Conservation (phyloP, 2,329 filamentous ascomycete genomes). For the Trichoderma simmonsii region DNA sequence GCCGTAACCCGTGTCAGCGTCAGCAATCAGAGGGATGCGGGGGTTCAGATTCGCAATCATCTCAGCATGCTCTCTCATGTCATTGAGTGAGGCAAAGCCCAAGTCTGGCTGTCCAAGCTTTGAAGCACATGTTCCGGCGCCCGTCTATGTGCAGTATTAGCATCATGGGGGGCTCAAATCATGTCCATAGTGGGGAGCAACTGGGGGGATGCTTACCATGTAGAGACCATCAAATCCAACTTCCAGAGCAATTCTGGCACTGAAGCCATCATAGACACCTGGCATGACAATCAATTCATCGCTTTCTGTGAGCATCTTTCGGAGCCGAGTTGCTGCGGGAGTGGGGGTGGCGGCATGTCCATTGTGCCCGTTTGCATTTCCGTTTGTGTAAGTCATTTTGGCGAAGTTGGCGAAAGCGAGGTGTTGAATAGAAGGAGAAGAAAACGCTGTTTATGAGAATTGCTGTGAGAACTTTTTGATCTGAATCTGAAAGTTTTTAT, state of each 20-base stretch:
- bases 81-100: constrained; percentile 58
- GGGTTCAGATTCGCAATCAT: constrained; percentile 62
- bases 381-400: constrained; percentile 9
- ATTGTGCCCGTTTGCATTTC: neutral
- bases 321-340: constrained; percentile 37
- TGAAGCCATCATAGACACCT: constrained; percentile 67
- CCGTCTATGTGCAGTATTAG: constrained; percentile 44
- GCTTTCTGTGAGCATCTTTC: constrained; percentile 39
- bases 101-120: constrained; percentile 62
- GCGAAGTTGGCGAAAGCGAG: neutral
- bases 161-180: neutral
- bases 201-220: constrained; percentile 50
- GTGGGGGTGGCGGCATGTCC: constrained; percentile 16
- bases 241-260: constrained; percentile 59
- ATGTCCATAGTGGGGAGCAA: neutral
- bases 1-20: constrained; percentile 58
- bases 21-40: constrained; percentile 56
- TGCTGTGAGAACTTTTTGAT: neutral
- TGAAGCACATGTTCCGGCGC: constrained; percentile 60
- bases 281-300: constrained; percentile 55
- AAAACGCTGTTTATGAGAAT: neutral
- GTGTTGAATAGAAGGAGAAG: neutral
- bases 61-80: constrained; percentile 60
- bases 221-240: constrained; percentile 63
- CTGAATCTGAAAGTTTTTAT: neutral